Conservation (phyloP, 495 filamentous ascomycete genomes). For the Penicillium bovifimosum region DNA sequence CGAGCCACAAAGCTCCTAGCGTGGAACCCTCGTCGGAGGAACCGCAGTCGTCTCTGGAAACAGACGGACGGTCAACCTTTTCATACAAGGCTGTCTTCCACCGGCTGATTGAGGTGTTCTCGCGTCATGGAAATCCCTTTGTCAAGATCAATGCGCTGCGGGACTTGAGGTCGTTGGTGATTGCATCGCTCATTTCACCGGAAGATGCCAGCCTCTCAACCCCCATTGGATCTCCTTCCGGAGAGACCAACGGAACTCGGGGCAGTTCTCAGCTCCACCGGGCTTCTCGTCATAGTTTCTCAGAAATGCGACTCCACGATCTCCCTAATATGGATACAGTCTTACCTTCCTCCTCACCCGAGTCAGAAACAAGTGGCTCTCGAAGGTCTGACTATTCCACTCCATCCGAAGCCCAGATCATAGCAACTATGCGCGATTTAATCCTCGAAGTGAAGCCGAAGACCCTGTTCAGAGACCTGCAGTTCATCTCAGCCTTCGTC, state of each 20-base stretch:
- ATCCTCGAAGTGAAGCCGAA: constrained; percentile 77
- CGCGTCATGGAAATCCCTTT: constrained; percentile 82
- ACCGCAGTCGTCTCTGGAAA: background rate
- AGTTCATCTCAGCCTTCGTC: constrained; percentile 92
- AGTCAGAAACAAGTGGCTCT: constrained; percentile 37
- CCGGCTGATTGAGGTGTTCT: constrained; percentile 77
- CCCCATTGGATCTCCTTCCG: background rate
- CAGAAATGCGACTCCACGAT: constrained; percentile 17
- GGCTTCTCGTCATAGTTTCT: constrained; percentile 34
- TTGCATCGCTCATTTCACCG: constrained; percentile 63
- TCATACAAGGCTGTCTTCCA: constrained; percentile 71
- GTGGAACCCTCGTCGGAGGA: background rate
- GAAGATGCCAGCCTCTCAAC: constrained; percentile 28
- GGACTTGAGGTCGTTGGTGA: constrained; percentile 75
- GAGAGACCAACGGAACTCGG: constrained; percentile 3
- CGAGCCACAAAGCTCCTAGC: background rate
- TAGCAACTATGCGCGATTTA: constrained; percentile 70
- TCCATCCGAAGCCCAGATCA: constrained; percentile 55
- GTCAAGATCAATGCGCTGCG: constrained; percentile 78
- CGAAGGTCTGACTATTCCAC: constrained; percentile 34
- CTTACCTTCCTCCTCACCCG: constrained; percentile 24
- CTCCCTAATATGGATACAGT: constrained; percentile 13
- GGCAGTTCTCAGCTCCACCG: constrained; percentile 11
- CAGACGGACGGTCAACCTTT: constrained; percentile 41
- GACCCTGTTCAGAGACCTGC: constrained; percentile 89